Conservation (phyloP, 2,329 filamentous ascomycete genomes). For the Colletotrichum truncatum region DNA sequence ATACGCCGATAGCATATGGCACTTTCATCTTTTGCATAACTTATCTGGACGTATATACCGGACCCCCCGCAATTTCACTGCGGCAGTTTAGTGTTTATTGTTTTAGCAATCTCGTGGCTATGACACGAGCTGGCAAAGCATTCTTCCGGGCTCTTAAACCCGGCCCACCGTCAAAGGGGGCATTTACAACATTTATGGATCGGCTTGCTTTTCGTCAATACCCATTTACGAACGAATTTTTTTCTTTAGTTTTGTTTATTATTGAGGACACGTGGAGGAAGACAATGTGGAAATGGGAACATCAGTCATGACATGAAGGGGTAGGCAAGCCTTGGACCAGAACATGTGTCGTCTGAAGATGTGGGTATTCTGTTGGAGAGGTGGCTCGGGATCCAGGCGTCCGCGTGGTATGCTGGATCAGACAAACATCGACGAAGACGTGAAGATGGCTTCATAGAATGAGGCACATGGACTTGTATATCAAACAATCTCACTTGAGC, state of each 20-base stretch:
- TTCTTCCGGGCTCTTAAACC: conserved; percentile 12
- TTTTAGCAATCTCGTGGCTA: conserved; percentile 18
- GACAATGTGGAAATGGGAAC: conserved; percentile 15
- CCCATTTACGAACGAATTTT: conserved; percentile 32
- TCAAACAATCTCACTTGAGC: neutral
- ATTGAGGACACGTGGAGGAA: conserved; percentile 19
- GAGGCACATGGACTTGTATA: neutral
- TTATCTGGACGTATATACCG: conserved; percentile 20
- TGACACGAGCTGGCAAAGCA: conserved; percentile 22
- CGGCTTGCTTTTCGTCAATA: conserved; percentile 31
- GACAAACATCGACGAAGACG: neutral
- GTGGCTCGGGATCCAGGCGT: no score
- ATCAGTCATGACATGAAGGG: conserved; percentile 25
- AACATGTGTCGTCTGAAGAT: conserved; percentile 16
- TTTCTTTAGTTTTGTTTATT: conserved; percentile 24
- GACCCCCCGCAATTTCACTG: neutral
- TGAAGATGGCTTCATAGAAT: no score
- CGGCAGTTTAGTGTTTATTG: conserved; percentile 32
- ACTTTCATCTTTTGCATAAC: conserved; percentile 10
- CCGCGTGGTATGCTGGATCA: no score
- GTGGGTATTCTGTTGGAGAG: neutral
- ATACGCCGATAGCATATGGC: conserved; percentile 23
- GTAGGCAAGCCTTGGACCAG: conserved; percentile 4
- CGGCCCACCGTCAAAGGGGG: conserved; percentile 2
- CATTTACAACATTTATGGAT: conserved; percentile 20